Base-by-base conservation (phyloP, 169 alveolate genomes). In the Theileria parva region DNA sequence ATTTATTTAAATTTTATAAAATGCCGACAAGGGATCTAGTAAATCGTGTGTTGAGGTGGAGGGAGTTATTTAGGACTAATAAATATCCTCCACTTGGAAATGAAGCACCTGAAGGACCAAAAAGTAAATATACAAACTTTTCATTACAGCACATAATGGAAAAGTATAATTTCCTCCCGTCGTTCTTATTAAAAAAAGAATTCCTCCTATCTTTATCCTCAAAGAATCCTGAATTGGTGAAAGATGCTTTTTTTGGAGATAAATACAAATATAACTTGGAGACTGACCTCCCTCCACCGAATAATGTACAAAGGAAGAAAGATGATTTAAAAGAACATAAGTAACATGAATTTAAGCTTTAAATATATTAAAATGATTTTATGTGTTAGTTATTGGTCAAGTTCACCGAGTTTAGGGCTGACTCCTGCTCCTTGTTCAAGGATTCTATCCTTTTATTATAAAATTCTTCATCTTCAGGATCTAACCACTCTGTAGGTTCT, bases 401-500 rank as follows among this genome's bases (percentile, higher is more conserved):
- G 23, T 75, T 67, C 23, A 83, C 34, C 25, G 89, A 3, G 13
- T 68, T 51, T 7, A 83, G 50, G 53, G 69, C 80, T 13, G 75
- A 75, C 15, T 70, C 39, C 55, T 77, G 87, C 53, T 89, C 81
- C 75, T 83, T 78, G 69, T 61, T 61, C 86, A 89, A 81, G 92
- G 88, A 86, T 72, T 87, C 90, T 87, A 91, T 80, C 79, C 95
- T 64, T 88, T 91, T 78, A 79, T 86, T 81, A 91, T 95, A 94
- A 69, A 92, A 95, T 74, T 87, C 88, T 81, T 92, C 96, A 85
- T 95, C 98, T 59, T 95, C 95, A 0, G 96, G 96, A 68, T 95
- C 98, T 61, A 95, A 80, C 95, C 96, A 95, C 87, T 95, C 98
- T 15, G 95, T 91, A 34, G 96, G 96, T 69, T 95, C 96, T 72